Evolutionary conservation across 2,329 filamentous ascomycete genomes (phyloP).

Genomic region (Fusarium veterinarium): DNA sequence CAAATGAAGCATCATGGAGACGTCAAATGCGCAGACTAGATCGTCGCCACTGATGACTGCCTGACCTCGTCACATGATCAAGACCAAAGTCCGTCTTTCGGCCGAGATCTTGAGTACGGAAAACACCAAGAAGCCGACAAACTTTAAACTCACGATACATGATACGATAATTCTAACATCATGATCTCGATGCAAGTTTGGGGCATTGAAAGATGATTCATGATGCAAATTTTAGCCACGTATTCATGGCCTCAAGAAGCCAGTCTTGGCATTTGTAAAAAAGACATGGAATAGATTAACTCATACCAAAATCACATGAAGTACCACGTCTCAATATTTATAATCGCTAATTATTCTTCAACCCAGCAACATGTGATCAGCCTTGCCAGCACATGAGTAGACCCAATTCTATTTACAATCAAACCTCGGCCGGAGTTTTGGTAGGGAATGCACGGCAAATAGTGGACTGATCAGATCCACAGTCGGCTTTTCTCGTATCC

Average conservation of each 20-base stretch:
- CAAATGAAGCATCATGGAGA: neutral
- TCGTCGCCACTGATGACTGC: neutral
- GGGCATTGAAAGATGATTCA: neutral
- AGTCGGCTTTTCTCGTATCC: constrained; percentile 3
- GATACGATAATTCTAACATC: neutral
- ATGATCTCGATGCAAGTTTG: neutral
- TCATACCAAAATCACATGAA: neutral
- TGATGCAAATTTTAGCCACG: neutral
- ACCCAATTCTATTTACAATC: neutral
- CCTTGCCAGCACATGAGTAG: constrained; percentile 4
- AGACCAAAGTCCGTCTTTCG: neutral
- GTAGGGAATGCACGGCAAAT: neutral
- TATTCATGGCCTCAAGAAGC: neutral
- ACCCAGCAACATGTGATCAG: constrained; percentile 18
- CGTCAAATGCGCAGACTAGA: neutral
- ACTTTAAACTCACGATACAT: neutral
- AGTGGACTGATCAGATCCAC: constrained; percentile 27
- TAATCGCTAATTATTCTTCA: neutral
- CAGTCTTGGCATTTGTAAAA: neutral
- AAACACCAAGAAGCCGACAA: neutral
- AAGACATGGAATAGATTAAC: neutral
- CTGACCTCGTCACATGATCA: constrained; percentile 3
- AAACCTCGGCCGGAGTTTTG: neutral
- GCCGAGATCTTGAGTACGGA: neutral
- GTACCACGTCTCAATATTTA: neutral